phyloP scores from a whole-genome alignment of 164 flowering plant genomes.

The Magnolia kwangsiensis region DNA sequence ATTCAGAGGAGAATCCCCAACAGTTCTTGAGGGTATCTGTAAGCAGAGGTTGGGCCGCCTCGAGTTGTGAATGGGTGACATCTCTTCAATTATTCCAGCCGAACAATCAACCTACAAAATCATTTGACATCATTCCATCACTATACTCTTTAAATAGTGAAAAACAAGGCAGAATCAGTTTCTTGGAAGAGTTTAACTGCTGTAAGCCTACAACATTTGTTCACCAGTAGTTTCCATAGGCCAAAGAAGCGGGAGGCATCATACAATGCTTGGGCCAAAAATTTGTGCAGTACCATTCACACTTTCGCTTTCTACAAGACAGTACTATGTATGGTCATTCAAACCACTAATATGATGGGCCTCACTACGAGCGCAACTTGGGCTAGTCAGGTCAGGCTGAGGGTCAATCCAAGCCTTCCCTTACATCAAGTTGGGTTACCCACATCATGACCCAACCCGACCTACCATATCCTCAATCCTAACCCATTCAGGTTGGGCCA shows the following conservation, averaged over 20 bases:
- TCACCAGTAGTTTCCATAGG: neutral
- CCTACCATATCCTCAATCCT: too few relatives aligned
- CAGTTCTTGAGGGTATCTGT: slow-evolving; percentile 37
- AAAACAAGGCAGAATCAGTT: neutral
- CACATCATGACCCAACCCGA: too few relatives aligned
- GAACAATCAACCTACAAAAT: slow-evolving; percentile 31
- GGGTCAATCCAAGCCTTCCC: too few relatives aligned
- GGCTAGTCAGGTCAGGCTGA: too few relatives aligned
- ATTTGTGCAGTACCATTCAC: neutral
- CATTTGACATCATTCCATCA: slow-evolving; percentile 1
- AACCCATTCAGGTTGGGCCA: too few relatives aligned
- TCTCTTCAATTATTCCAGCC: slow-evolving; percentile 44
- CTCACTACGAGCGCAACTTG: too few relatives aligned
- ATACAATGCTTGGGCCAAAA: neutral
- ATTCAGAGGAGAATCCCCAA: slow-evolving; percentile 29
- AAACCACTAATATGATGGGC: neutral
- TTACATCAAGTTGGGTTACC: too few relatives aligned
- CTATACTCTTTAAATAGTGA: neutral
- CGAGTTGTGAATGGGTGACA: slow-evolving; percentile 16
- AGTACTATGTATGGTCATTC: neutral
- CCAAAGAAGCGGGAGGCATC: neutral
- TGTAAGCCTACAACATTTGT: neutral
- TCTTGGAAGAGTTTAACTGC: neutral
- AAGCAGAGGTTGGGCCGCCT: slow-evolving; percentile 25
- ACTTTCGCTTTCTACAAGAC: neutral